Base-by-base conservation (phyloP, 495 filamentous ascomycete species). In the Tuber microsphaerosporum region DNA sequence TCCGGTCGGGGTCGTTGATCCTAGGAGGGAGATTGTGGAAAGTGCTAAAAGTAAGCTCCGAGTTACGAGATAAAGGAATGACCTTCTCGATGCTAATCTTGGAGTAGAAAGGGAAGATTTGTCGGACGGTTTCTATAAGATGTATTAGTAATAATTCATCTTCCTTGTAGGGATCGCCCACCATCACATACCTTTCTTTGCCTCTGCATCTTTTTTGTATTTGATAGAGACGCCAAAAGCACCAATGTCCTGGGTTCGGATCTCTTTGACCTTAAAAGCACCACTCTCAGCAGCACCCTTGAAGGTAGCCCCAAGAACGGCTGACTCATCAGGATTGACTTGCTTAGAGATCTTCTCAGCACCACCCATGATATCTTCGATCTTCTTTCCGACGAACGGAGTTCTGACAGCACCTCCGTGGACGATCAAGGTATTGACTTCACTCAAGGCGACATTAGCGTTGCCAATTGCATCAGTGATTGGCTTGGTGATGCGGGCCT, bases 241-340 rank as follows among this genome's bases (percentile, higher is more conserved):
- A 46, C 93, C 90, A 22, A 85, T 88, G 75, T 99, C 95, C 73
- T 84, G 88, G 69, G 91, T 88, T 73, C 91, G 88, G 76, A 99
- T 98, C 80, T 98, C 96, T 87, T 97, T 99, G 80, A 99, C 96
- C 72, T 92, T 90, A 88, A 99, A 99, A 82, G 90, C 93, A 48
- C 94, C 93, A 84, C 92, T 96, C 71, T 98, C 87, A 76, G 90
- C 90, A 70, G 96, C 96, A 43, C 91, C 96, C 82, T 93, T 93
- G 87, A 98, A 98, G 31, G 93, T 93, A 71, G 96, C 96, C 78
- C 96, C 96, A 84, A 99, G 97, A 22, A 97, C 95, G 71, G 96
- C 95, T 22, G 96, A 90, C 85, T 99, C 96, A 83, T 99, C 96
- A 42, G 94, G 91, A 84, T 99, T 99, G 79, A 99, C 96, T 81